A percentile compares a stretch with the other conserved stretches of the same genome.
Evolutionary conservation across 169 alveolate genomes (phyloP).

Genomic region (Plasmodium vivax): DNA sequence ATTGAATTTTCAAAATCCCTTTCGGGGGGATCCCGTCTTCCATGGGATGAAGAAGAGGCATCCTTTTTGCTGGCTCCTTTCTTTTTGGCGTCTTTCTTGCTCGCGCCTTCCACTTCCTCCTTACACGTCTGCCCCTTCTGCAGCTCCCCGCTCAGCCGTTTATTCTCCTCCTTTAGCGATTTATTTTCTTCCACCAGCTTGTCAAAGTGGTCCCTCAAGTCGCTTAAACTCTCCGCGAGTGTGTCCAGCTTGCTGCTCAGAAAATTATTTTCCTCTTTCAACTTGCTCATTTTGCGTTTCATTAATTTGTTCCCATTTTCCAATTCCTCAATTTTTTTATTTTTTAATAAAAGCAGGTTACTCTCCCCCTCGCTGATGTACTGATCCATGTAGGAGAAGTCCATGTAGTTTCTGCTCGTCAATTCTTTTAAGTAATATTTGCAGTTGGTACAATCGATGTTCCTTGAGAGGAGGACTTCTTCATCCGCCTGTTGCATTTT

Average conservation of each 20-base stretch:
- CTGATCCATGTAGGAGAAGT: slow-evolving; percentile 13
- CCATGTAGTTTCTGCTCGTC: slow-evolving; percentile 27
- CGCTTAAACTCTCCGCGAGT: not conserved
- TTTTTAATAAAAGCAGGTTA: slow-evolving; percentile 36
- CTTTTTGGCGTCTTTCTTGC: not conserved
- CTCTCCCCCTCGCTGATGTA: slow-evolving; percentile 49
- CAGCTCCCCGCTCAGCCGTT: not conserved
- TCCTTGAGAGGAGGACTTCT: not conserved
- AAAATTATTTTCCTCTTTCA: not conserved
- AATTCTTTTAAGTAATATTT: slow-evolving; percentile 32
- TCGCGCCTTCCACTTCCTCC: not conserved
- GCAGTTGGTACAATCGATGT: slow-evolving; percentile 37
- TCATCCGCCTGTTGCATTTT: slow-evolving; percentile 7
- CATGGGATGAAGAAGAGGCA: not conserved
- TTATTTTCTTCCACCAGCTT: slow-evolving; percentile 28
- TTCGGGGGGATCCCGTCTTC: not conserved
- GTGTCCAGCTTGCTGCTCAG: not conserved
- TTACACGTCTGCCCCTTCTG: not conserved
- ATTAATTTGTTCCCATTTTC: slow-evolving; percentile 31
- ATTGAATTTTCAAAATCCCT: slow-evolving; percentile 45
- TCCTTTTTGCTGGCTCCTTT: not conserved
- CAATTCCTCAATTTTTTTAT: slow-evolving; percentile 40
- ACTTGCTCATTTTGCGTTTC: not conserved
- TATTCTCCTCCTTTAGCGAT: slow-evolving; percentile 5
- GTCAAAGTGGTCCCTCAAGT: slow-evolving; percentile 1